These are phyloP conservation scores for Clavariopsis aquatica DNA, from an alignment of 495 filamentous ascomycete genomes.

Conservation along the genomic window DNA sequence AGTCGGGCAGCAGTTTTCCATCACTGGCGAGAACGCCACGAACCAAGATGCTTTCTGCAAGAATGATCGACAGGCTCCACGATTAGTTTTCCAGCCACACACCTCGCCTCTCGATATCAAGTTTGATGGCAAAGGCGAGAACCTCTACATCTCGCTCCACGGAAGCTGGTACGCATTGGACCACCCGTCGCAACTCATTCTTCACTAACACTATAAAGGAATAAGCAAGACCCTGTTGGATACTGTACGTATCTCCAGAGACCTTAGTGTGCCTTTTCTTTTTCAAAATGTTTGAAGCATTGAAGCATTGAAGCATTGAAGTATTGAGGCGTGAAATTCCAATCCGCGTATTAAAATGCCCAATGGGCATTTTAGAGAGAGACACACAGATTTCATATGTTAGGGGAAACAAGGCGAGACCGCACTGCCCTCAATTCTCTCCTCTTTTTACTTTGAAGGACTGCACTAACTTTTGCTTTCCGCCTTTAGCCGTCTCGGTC, in stretches of 20 bases:
- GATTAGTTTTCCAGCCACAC: conserved; percentile 28
- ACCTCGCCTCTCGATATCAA: conserved; percentile 27
- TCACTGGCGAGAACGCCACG: conserved; percentile 15
- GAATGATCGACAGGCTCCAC: conserved; percentile 2
- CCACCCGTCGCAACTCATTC: not conserved
- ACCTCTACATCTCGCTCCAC: conserved; percentile 25
- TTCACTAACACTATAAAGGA: conserved; percentile 35
- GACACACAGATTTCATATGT: too few relatives aligned
- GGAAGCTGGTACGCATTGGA: conserved; percentile 25
- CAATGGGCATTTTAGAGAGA: too few relatives aligned
- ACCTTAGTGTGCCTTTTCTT: too few relatives aligned
- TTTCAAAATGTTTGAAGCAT: too few relatives aligned
- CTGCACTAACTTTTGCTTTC: too few relatives aligned
- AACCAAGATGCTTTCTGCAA: conserved; percentile 17
- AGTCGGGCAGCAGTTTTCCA: conserved; percentile 25
- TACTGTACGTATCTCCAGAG: too few relatives aligned
- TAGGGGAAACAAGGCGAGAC: too few relatives aligned
- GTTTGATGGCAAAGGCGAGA: conserved; percentile 25
- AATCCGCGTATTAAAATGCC: too few relatives aligned
- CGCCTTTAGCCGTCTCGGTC: conserved; percentile 49
- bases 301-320: too few relatives aligned
- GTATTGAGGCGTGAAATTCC: too few relatives aligned
- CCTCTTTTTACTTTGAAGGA: too few relatives aligned
- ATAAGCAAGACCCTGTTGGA: conserved; percentile 47
- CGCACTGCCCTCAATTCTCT: too few relatives aligned